Base-by-base conservation (phyloP, 805 yeast genomes). In the Grigorovia yakushimaensis region DNA sequence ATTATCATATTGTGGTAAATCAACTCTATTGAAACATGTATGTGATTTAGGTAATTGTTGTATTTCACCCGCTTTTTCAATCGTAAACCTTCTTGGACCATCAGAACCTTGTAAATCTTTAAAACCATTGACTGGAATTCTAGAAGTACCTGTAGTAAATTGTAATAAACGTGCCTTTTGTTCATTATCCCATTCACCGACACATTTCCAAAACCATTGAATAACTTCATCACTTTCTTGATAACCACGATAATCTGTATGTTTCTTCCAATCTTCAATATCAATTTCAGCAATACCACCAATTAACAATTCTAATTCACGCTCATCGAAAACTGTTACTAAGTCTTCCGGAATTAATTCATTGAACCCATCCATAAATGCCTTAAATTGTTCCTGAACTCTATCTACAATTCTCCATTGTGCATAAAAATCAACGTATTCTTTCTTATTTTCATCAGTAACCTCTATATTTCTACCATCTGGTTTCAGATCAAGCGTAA, bases 281-380 rank as follows among this genome's bases (percentile, higher is more conserved):
- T 93, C 98, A 60, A 93, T 91, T 61, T 93, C 98, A 2, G 97
- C 93, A 62, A 93, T 81, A 67, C 99, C 99, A 66, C 98, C 98
- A 68, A 93, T 93, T 63, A 93, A 77, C 64, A 93, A 73, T 73
- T 93, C 99, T 54, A 93, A 73, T 70, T 93, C 99, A 67, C 97
- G 83, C 72, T 93, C 98, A 69, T 93, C 98, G 65, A 93, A 93
- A 41, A 93, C 98, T 56, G 86, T 88, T 47, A 93, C 95, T 51
- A 93, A 73, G 65, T 93, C 98, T 69, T 89, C 96, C 27, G 99
- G 98, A 52, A 93, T 88, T 61, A 93, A 77, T 67, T 93, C 99
- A 67, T 91, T 88, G 77, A 93, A 93, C 18, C 99, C 99, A 63
- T 88, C 89, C 76, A 88, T 83, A 61, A 93, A 93, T 37, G 98